Percentiles rank a stretch among this genome's conserved stretches.
These are phyloP conservation scores for Pseudozyma flocculosa DNA, from an alignment of 1,284 basidiomycete species.

Conservation along the genomic window DNA sequence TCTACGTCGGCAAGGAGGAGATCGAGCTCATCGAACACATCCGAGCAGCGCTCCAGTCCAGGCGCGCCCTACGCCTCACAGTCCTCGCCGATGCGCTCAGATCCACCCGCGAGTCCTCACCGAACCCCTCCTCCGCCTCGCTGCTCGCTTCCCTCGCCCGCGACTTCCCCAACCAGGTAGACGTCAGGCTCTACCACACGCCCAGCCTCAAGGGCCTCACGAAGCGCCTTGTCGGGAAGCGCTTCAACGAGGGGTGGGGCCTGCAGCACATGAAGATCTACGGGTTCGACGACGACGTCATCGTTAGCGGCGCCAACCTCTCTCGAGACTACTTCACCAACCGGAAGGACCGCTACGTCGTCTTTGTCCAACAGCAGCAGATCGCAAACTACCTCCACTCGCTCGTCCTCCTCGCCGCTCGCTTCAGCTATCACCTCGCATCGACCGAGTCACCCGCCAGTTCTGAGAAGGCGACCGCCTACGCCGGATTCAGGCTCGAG, in stretches of 20 bases:
- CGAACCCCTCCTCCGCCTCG: slow-evolving; percentile 60
- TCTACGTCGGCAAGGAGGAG: slow-evolving; percentile 53
- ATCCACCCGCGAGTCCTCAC: slow-evolving; percentile 76
- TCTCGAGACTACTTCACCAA: slow-evolving; percentile 92
- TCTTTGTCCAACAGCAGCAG: slow-evolving; percentile 67
- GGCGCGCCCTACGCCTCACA: slow-evolving; percentile 69
- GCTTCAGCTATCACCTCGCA: slow-evolving; percentile 69
- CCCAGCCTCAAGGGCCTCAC: slow-evolving; percentile 75
- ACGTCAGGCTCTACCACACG: slow-evolving; percentile 73
- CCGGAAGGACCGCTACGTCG: slow-evolving; percentile 89
- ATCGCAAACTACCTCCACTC: slow-evolving; percentile 80
- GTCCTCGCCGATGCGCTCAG: slow-evolving; percentile 86
- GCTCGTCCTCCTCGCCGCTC: slow-evolving; percentile 70
- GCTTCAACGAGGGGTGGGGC: slow-evolving; percentile 97
- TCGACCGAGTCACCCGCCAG: slow-evolving; percentile 3
- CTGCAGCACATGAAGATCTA: slow-evolving; percentile 98
- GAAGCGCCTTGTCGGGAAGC: slow-evolving; percentile 76
- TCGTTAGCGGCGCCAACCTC: slow-evolving; percentile 94
- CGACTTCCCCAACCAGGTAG: slow-evolving; percentile 71
- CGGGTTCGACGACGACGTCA: slow-evolving; percentile 83
- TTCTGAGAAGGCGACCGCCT: not conserved
- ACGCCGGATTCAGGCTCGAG: slow-evolving; percentile 19
- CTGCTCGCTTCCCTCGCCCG: slow-evolving; percentile 39
- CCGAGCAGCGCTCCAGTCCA: slow-evolving; percentile 53
- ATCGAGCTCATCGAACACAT: slow-evolving; percentile 35